Evolutionary conservation across 2,329 filamentous ascomycete genomes (phyloP).

Genomic region (Monosporascus sp.): DNA sequence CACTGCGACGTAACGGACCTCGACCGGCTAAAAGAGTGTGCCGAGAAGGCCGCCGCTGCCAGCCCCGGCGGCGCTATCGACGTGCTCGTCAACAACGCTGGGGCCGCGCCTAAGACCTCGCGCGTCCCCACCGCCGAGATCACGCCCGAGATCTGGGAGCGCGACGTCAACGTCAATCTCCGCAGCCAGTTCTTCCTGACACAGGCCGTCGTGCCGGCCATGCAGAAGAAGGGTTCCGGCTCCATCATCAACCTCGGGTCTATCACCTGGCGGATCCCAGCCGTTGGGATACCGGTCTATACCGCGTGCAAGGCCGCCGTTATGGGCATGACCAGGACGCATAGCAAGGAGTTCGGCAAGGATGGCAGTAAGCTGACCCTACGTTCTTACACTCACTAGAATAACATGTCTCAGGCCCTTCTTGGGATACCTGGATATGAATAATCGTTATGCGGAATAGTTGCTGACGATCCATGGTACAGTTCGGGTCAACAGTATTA

Average conservation of each 20-base stretch:
- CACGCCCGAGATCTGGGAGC: constrained; percentile 37
- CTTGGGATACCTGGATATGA: neutral
- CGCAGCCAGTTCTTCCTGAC: constrained; percentile 40
- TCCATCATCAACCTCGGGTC: constrained; percentile 37
- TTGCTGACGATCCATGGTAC: neutral
- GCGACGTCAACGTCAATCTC: constrained; percentile 39
- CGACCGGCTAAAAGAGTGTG: constrained; percentile 26
- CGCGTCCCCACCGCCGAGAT: constrained; percentile 29
- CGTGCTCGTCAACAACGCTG: constrained; percentile 34
- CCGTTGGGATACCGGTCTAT: constrained; percentile 28
- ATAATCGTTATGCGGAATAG: too few relatives aligned
- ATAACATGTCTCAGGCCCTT: neutral
- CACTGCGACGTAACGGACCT: constrained; percentile 39
- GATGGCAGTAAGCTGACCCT: constrained; percentile 12
- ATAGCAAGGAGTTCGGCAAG: constrained; percentile 31
- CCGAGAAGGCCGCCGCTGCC: constrained; percentile 24
- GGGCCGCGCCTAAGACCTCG: constrained; percentile 15
- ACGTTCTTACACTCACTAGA: neutral
- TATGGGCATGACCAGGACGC: constrained; percentile 33
- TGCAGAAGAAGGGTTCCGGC: constrained; percentile 24
- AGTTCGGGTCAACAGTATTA: constrained; percentile 42
- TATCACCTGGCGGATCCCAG: constrained; percentile 33
- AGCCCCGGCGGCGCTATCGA: constrained; percentile 23
- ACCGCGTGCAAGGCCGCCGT: constrained; percentile 34
- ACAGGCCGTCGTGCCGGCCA: constrained; percentile 31